phyloP scores from a whole-genome alignment of 768 basidiomycete species.

The Ramaria sp. region DNA sequence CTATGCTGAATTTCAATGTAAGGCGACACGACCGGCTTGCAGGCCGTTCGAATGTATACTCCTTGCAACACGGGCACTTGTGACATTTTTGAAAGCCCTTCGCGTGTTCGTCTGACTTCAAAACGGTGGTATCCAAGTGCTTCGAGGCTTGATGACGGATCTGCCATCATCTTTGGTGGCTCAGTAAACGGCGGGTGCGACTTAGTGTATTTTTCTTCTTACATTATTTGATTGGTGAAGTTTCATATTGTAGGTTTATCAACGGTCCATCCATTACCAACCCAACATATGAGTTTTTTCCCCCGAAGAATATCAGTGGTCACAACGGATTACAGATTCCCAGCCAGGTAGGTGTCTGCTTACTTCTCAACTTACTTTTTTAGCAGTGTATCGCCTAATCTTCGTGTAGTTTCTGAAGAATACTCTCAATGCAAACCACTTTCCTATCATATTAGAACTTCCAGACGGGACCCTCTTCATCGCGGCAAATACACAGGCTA shows the following conservation, averaged over 20 bases:
- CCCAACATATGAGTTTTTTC: conserved; percentile 78
- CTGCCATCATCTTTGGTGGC: conserved; percentile 24
- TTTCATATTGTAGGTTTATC: conserved; percentile 53
- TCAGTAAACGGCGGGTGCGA: not conserved
- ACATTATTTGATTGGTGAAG: conserved; percentile 12
- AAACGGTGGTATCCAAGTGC: conserved; percentile 68
- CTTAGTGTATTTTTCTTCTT: not conserved
- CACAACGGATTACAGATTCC: conserved; percentile 49
- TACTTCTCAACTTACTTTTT: not conserved
- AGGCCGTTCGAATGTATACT: conserved; percentile 39
- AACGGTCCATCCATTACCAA: conserved; percentile 60
- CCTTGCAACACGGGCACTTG: conserved; percentile 58
- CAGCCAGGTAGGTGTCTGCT: not conserved
- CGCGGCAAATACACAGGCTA: conserved; percentile 31
- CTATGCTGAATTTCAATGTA: not conserved
- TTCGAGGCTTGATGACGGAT: conserved; percentile 34
- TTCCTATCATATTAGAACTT: conserved; percentile 20
- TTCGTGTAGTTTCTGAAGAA: conserved; percentile 11
- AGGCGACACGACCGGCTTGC: conserved; percentile 5
- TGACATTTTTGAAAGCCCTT: conserved; percentile 39
- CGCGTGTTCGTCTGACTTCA: conserved; percentile 30
- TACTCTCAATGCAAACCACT: conserved; percentile 16
- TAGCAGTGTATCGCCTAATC: conserved; percentile 1
- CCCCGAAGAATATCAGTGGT: conserved; percentile 30
- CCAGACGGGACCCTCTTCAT: conserved; percentile 34